phyloP scores from a whole-genome alignment of 805 yeast species.

The Starmerella floricola region DNA sequence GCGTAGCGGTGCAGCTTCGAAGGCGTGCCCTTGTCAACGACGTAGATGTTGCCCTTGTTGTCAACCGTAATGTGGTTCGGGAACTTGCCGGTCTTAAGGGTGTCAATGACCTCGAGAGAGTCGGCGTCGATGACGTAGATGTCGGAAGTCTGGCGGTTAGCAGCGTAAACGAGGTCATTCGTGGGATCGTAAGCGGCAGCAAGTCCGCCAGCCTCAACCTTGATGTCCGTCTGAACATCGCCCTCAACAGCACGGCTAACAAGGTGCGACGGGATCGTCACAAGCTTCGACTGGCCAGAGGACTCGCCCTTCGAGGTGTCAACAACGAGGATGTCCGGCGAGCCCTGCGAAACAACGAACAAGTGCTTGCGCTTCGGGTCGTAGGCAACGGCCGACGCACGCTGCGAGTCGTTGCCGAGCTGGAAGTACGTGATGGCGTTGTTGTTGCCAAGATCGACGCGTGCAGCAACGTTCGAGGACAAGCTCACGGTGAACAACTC shows the following conservation, averaged over 20 bases:
- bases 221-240: constrained; percentile 4
- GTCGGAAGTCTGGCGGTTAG: constrained; percentile 8
- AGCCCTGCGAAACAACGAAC: constrained; percentile 12
- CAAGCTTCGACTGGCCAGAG: neutral
- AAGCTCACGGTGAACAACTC: constrained; percentile 14
- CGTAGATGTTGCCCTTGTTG: constrained; percentile 8
- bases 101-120: constrained; percentile 6
- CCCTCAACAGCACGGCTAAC: constrained; percentile 4
- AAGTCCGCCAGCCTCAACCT: constrained; percentile 8
- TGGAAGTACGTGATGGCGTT: constrained; percentile 5
- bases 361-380: constrained; percentile 12
- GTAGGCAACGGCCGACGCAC: constrained; percentile 11
- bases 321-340: constrained; percentile 13
- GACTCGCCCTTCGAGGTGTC: constrained; percentile 5
- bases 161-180: constrained; percentile 15
- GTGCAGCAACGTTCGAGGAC: constrained; percentile 7
- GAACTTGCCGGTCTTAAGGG: constrained; percentile 6
- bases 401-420: constrained; percentile 8
- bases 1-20: constrained; percentile 11
- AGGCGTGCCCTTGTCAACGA: constrained; percentile 10
- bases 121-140: constrained; percentile 15
- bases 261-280: constrained; percentile 1
- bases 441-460: constrained; percentile 8
- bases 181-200: constrained; percentile 13
- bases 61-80: constrained; percentile 15